Evolutionary conservation across 441 rosid species (phyloP).

Genomic region (Eruca vesicaria): DNA sequence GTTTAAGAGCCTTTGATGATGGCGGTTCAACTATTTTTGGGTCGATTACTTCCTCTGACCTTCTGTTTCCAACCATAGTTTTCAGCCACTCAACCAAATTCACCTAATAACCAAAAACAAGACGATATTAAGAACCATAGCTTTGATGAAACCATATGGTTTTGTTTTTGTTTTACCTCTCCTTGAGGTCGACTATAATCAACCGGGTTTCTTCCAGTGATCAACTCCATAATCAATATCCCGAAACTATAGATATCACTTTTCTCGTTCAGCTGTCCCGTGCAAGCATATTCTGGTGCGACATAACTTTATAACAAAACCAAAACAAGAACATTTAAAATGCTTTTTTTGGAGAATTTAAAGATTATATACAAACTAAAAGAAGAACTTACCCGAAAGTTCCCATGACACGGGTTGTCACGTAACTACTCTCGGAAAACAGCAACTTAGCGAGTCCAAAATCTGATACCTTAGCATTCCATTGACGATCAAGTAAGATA

Average conservation of each 20-base stretch:
- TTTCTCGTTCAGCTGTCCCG: slow-evolving; percentile 94
- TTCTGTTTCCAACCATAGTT: slow-evolving; percentile 81
- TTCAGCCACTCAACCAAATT: slow-evolving; percentile 96
- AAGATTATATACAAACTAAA: background rate
- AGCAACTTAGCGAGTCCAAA: slow-evolving; percentile 96
- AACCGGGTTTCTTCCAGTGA: slow-evolving; percentile 88
- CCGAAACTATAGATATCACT: slow-evolving; percentile 97
- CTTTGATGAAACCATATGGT: background rate
- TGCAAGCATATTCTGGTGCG: slow-evolving; percentile 98
- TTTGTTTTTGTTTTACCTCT: slow-evolving; percentile 49
- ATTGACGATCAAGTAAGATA: slow-evolving; percentile 84
- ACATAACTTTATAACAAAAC: slow-evolving; percentile 59
- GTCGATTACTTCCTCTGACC: slow-evolving; percentile 86
- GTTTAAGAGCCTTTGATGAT: slow-evolving; percentile 87
- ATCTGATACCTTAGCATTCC: slow-evolving; percentile 93
- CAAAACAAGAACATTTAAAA: background rate
- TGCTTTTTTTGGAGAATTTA: background rate
- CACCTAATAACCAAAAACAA: slow-evolving; percentile 49
- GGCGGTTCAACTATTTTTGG: slow-evolving; percentile 86
- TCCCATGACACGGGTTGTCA: background rate
- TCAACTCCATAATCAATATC: slow-evolving; percentile 86
- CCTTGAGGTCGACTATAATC: slow-evolving; percentile 86
- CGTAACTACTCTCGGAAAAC: slow-evolving; percentile 39
- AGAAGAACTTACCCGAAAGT: background rate
- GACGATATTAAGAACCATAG: background rate